Conservation (phyloP, 140 eudicot species). For the Oenanthe javanica region DNA sequence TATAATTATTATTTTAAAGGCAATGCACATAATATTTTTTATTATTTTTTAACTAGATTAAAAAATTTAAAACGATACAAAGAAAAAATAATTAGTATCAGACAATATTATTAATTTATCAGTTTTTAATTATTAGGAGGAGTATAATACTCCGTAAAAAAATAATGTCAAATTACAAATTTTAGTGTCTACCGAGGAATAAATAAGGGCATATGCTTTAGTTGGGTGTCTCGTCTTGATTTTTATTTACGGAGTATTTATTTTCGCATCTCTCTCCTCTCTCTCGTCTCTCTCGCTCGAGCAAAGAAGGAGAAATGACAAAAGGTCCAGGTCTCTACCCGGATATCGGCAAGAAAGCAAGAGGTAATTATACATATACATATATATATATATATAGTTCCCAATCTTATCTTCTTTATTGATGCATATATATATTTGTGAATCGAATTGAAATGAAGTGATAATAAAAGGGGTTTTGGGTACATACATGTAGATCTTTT, state of each 20-base stretch:
- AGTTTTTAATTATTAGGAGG: too few relatives aligned
- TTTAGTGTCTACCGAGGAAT: background rate
- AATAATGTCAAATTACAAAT: too few relatives aligned
- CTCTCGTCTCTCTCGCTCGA: background rate
- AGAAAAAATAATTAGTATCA: too few relatives aligned
- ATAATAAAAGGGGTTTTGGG: background rate
- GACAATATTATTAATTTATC: too few relatives aligned
- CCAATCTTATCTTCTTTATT: background rate
- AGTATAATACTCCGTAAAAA: too few relatives aligned
- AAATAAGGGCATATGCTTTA: background rate
- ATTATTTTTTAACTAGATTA: too few relatives aligned
- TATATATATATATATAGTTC: background rate
- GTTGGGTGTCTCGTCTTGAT: background rate
- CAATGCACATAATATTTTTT: too few relatives aligned
- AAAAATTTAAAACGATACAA: too few relatives aligned
- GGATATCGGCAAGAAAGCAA: slow-evolving; percentile 51
- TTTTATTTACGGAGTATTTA: background rate
- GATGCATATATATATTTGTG: background rate
- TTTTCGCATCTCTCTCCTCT: background rate
- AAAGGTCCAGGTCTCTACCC: slow-evolving; percentile 58
- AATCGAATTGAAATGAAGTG: background rate
- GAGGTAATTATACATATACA: slow-evolving; percentile 23
- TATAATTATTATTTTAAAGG: too few relatives aligned
- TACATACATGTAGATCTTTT: slow-evolving; percentile 6
- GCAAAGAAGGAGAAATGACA: slow-evolving; percentile 14